Percentiles rank a stretch among this genome's conserved stretches.
Conservation (phyloP, 257 asterid genomes). For the Primulina huaijiensis region DNA sequence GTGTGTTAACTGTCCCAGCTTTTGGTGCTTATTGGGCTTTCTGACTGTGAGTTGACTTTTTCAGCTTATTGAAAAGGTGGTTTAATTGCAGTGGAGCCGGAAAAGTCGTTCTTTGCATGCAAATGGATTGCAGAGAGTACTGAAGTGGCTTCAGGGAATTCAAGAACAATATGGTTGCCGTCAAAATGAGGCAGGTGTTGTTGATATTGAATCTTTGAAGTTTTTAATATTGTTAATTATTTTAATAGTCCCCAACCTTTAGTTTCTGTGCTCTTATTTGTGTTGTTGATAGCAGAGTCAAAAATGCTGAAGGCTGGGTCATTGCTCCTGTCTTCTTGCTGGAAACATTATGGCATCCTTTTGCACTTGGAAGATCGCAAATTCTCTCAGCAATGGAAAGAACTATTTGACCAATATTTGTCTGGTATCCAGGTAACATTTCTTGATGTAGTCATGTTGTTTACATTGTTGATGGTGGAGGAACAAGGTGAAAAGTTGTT, state of each 20-base stretch:
- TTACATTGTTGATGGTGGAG: slow-evolving; percentile 21
- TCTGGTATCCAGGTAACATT: slow-evolving; percentile 78
- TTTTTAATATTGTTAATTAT: slow-evolving; percentile 4
- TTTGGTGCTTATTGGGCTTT: neutral
- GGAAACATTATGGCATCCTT: slow-evolving; percentile 91
- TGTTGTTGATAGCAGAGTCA: slow-evolving; percentile 46
- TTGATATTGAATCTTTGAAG: slow-evolving; percentile 26
- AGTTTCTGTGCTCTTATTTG: slow-evolving; percentile 26
- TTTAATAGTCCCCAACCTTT: slow-evolving; percentile 16
- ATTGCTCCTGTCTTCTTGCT: slow-evolving; percentile 81
- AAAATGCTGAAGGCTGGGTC: slow-evolving; percentile 59
- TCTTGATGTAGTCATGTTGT: slow-evolving; percentile 11
- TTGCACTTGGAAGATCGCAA: slow-evolving; percentile 60
- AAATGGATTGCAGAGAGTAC: slow-evolving; percentile 74
- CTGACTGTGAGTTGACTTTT: slow-evolving; percentile 13
- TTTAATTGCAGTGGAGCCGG: slow-evolving; percentile 74
- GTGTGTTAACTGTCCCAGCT: neutral
- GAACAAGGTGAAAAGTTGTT: neutral
- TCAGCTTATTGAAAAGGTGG: slow-evolving; percentile 14
- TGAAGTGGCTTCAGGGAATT: slow-evolving; percentile 66
- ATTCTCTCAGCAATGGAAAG: slow-evolving; percentile 56
- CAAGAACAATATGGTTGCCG: slow-evolving; percentile 43
- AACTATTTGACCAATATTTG: slow-evolving; percentile 64
- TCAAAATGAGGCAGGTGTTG: slow-evolving; percentile 62
- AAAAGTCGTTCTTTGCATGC: slow-evolving; percentile 83